phyloP scores from a whole-genome alignment of 2,329 filamentous ascomycete genomes.

The Paracoccidioides brasiliensis region DNA sequence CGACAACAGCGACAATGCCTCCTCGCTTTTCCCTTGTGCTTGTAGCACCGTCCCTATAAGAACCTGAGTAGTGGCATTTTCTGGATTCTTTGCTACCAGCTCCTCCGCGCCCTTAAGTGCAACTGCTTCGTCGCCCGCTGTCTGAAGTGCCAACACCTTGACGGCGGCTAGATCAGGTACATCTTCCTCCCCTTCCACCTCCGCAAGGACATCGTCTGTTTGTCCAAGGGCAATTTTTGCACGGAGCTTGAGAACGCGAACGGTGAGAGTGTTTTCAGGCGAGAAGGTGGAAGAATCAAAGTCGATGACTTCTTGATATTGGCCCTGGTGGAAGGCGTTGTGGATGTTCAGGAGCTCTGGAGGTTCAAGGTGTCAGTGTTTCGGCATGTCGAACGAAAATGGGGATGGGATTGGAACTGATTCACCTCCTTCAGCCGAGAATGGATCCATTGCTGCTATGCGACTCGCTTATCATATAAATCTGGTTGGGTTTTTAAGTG shows the following conservation, averaged over 20 bases:
- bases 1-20: conserved; percentile 64
- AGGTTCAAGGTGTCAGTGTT: conserved; percentile 11
- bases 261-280: conserved; percentile 60
- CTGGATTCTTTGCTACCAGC: conserved; percentile 52
- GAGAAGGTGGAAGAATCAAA: conserved; percentile 74
- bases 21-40: conserved; percentile 66
- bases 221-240: conserved; percentile 74
- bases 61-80: conserved; percentile 72
- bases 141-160: conserved; percentile 58
- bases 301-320: conserved; percentile 75
- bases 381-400: conserved; percentile 4
- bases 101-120: conserved; percentile 53
- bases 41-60: conserved; percentile 71
- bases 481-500: background rate
- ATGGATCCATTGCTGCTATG: conserved; percentile 44
- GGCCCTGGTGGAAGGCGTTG: conserved; percentile 58
- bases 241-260: conserved; percentile 65
- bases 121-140: conserved; percentile 45
- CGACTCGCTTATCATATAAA: background rate
- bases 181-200: conserved; percentile 49
- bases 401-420: background rate
- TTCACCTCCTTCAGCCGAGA: conserved; percentile 49
- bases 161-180: conserved; percentile 66
- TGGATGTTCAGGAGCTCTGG: conserved; percentile 54
- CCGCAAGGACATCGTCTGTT: conserved; percentile 56